Conservation (phyloP, 2,329 filamentous ascomycete genomes). For the Immersiporthe knoxdaviesiana region DNA sequence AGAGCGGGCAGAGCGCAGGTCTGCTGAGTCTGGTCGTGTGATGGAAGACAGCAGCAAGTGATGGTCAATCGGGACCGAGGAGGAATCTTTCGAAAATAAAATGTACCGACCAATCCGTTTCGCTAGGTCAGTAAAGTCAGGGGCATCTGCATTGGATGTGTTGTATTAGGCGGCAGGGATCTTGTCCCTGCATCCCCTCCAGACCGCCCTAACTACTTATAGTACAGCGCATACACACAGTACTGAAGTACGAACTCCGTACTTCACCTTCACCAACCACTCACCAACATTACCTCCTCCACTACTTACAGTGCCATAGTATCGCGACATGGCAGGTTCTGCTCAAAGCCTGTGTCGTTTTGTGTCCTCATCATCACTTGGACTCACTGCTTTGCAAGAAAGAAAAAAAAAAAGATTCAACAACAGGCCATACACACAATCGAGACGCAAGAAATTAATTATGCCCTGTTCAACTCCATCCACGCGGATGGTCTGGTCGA, state of each 20-base stretch:
- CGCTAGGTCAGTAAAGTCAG: conserved; percentile 9
- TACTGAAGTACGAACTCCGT: no score
- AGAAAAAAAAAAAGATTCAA: no score
- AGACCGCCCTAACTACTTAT: neutral
- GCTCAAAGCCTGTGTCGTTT: no score
- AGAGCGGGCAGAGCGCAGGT: neutral
- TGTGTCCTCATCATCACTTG: neutral
- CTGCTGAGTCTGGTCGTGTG: neutral
- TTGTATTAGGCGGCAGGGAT: conserved; percentile 14
- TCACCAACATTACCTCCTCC: no score
- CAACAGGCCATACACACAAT: neutral
- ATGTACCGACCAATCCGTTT: neutral
- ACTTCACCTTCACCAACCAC: no score
- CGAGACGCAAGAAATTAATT: conserved; percentile 29
- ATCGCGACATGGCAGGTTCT: no score
- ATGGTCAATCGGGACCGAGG: neutral
- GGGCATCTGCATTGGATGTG: conserved; percentile 9
- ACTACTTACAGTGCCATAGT: neutral
- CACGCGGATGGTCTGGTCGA: conserved; percentile 10
- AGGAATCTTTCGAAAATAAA: neutral
- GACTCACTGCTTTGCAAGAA: neutral
- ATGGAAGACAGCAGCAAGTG: conserved; percentile 28
- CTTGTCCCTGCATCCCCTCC: conserved; percentile 16
- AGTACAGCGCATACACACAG: neutral
- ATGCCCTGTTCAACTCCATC: conserved; percentile 21